Percentiles rank a stretch among this genome's conserved stretches.
Evolutionary conservation across 2,329 filamentous ascomycete genomes (phyloP).

Genomic region (Calonectria ilicicola): DNA sequence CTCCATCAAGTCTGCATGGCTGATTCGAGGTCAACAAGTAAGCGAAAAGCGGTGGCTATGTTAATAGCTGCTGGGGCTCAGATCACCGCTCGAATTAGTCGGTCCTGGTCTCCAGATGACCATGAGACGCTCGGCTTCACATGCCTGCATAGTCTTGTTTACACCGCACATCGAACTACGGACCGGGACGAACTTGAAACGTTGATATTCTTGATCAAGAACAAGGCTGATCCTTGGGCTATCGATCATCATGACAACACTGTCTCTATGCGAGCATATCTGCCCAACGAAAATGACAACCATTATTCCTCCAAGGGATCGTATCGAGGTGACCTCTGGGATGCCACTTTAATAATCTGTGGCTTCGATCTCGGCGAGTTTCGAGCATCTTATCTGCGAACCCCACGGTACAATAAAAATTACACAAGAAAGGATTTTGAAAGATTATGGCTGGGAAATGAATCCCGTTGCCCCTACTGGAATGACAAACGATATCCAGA

Average conservation of each 20-base stretch:
- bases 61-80: neutral
- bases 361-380: neutral
- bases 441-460: conserved; percentile 19
- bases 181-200: neutral
- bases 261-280: neutral
- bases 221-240: neutral
- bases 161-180: neutral
- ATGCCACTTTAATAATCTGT: conserved; percentile 19
- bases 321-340: conserved; percentile 32
- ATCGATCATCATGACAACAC: neutral
- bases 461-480: conserved; percentile 30
- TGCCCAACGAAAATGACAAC: neutral
- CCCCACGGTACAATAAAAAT: conserved; percentile 8
- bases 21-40: neutral
- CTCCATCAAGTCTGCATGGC: neutral
- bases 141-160: neutral
- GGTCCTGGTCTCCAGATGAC: neutral
- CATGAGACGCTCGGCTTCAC: neutral
- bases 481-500: conserved; percentile 17
- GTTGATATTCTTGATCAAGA: neutral
- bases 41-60: neutral
- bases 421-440: conserved; percentile 28
- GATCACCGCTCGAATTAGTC: neutral
- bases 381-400: conserved; percentile 7
- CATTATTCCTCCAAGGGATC: neutral